Percentiles rank a stretch among this genome's conserved stretches.
Conservation (phyloP, 1,139 yeast species). For the Arxiozyma telluris region DNA sequence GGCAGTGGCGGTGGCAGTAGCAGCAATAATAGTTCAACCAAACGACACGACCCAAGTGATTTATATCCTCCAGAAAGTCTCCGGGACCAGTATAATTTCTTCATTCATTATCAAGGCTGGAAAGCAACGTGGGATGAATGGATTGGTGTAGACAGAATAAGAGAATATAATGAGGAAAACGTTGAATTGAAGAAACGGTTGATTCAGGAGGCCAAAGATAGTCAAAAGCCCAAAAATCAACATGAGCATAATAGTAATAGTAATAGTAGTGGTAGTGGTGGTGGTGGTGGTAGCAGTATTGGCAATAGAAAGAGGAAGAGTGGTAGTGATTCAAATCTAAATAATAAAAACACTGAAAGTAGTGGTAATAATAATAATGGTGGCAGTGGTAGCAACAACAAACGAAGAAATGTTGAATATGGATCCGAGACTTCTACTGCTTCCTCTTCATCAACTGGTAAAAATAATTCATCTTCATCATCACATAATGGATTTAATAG, state of each 20-base stretch:
- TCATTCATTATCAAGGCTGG: slow-evolving; percentile 93
- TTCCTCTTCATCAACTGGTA: not conserved
- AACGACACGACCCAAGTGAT: slow-evolving; percentile 16
- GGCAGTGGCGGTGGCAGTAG: not conserved
- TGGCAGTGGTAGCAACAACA: not conserved
- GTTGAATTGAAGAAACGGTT: slow-evolving; percentile 55
- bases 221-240: slow-evolving; percentile 14
- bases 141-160: slow-evolving; percentile 47
- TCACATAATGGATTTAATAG: not conserved
- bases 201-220: slow-evolving; percentile 38
- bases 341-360: not conserved
- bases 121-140: slow-evolving; percentile 73
- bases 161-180: slow-evolving; percentile 64
- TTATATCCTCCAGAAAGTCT: slow-evolving; percentile 38
- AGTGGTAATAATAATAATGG: not conserved
- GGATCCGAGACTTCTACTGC: not conserved
- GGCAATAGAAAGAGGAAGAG: slow-evolving; percentile 12
- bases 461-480: not conserved
- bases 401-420: not conserved
- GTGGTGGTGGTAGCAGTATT: not conserved
- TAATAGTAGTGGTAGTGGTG: slow-evolving; percentile 8
- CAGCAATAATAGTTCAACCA: slow-evolving; percentile 12
- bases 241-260: slow-evolving; percentile 3
- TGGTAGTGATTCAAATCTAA: not conserved
- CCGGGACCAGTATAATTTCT: slow-evolving; percentile 41